Conservation (phyloP, 805 yeast genomes). For the Cyberlindnera sargentensis region DNA sequence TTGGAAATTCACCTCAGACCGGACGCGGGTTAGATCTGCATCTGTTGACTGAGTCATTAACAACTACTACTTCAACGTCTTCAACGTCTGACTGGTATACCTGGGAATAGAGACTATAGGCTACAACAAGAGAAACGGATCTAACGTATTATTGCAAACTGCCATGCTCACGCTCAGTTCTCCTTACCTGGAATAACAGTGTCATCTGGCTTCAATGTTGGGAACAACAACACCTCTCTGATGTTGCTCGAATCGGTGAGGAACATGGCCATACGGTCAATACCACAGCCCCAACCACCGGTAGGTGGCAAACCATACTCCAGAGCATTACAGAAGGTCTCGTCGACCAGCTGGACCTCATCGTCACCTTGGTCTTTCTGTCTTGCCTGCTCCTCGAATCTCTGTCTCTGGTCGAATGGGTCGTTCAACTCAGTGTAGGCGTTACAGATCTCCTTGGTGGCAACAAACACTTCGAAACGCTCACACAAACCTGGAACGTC, state of each 20-base stretch:
- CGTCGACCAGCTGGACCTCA: constrained; percentile 96
- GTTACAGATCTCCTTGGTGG: constrained; percentile 95
- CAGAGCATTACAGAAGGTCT: constrained; percentile 93
- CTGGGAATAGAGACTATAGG: no score
- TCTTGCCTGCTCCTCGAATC: constrained; percentile 98
- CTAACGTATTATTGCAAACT: no score
- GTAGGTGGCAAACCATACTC: constrained; percentile 99
- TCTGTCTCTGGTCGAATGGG: constrained; percentile 95
- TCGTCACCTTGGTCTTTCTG: constrained; percentile 99
- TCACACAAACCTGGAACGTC: constrained; percentile 91
- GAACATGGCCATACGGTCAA: constrained; percentile 97
- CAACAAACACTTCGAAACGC: constrained; percentile 97
- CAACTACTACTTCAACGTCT: no score
- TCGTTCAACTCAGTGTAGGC: constrained; percentile 99
- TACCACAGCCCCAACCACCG: constrained; percentile 99
- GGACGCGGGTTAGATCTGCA: no score
- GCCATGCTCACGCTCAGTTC: background rate
- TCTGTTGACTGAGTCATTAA: no score
- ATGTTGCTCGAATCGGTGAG: constrained; percentile 93
- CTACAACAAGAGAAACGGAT: no score
- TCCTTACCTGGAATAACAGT: constrained; percentile 5
- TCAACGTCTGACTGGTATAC: no score
- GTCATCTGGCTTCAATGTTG: constrained; percentile 94
- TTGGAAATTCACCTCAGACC: no score
- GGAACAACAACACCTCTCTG: constrained; percentile 96